Percentiles rank a stretch among this genome's conserved stretches.
Conservation (phyloP, 345 rosid genomes). For the Melaleuca alternifolia region DNA sequence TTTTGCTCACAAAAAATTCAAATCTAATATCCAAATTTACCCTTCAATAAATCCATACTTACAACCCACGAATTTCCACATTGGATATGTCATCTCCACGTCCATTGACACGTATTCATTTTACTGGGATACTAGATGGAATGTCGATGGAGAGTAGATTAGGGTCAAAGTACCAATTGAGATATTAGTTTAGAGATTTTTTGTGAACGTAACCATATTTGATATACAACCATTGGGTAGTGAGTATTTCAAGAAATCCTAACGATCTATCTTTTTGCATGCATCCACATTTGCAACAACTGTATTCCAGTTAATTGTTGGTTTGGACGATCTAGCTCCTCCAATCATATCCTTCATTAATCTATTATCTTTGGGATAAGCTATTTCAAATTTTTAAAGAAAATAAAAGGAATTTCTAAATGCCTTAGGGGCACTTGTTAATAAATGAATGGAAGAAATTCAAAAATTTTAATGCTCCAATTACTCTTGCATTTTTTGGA, state of each 20-base stretch:
- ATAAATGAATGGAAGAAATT: background rate
- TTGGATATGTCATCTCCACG: too few relatives aligned
- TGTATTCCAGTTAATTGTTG: background rate
- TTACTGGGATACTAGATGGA: background rate
- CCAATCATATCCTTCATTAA: background rate
- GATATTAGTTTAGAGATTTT: background rate
- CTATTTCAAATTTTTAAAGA: background rate
- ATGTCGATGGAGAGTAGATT: background rate
- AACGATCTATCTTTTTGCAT: background rate
- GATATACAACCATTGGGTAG: background rate
- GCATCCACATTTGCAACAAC: too few relatives aligned
- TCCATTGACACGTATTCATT: background rate
- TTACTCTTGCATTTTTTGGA: background rate
- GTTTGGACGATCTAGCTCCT: background rate
- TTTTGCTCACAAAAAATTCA: background rate
- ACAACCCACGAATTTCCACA: background rate
- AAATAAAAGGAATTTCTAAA: background rate
- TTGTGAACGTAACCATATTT: background rate
- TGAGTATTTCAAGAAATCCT: background rate
- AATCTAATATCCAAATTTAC: background rate
- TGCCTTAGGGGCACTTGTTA: background rate
- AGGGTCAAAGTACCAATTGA: background rate
- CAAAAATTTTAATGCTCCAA: background rate
- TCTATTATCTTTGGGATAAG: background rate
- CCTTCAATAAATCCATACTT: background rate